Evolutionary conservation across 805 yeast genomes (phyloP).

Genomic region (Pichia phayaonensis): DNA sequence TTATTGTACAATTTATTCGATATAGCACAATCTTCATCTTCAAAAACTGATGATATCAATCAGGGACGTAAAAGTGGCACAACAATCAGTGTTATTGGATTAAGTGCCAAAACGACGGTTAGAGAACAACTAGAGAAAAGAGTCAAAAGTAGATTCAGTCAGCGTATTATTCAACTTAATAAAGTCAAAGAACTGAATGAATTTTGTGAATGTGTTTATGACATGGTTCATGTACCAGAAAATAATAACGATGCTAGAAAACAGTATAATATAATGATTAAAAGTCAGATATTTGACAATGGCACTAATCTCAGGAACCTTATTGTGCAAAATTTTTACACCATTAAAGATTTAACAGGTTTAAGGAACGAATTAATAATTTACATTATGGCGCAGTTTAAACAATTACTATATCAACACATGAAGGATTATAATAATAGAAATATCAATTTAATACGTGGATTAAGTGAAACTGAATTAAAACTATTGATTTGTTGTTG

Average conservation of each 20-base stretch:
- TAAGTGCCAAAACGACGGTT: conserved; percentile 65
- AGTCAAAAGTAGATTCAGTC: conserved; percentile 84
- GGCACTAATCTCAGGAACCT: conserved; percentile 25
- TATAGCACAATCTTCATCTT: conserved; percentile 50
- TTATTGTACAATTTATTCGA: conserved; percentile 83
- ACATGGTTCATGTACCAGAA: conserved; percentile 19
- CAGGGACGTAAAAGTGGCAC: conserved; percentile 28
- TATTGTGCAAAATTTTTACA: conserved; percentile 43
- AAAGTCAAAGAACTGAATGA: conserved; percentile 41
- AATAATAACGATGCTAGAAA: conserved; percentile 7
- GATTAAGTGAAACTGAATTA: conserved; percentile 64
- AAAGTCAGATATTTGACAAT: background rate
- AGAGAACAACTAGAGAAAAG: conserved; percentile 84
- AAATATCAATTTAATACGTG: conserved; percentile 20
- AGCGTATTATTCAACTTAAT: conserved; percentile 56
- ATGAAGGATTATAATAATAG: conserved; percentile 7
- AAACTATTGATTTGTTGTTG: conserved; percentile 69
- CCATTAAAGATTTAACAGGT: conserved; percentile 49
- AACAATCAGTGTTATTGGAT: conserved; percentile 72
- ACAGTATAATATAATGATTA: conserved; percentile 31
- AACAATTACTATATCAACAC: conserved; percentile 6
- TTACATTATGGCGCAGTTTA: conserved; percentile 25
- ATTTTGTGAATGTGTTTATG: conserved; percentile 41
- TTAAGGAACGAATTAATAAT: conserved; percentile 38
- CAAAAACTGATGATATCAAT: conserved; percentile 19